These are phyloP conservation scores for Epicoccum nigrum DNA, from an alignment of 2,329 filamentous ascomycete species.

Conservation along the genomic window DNA sequence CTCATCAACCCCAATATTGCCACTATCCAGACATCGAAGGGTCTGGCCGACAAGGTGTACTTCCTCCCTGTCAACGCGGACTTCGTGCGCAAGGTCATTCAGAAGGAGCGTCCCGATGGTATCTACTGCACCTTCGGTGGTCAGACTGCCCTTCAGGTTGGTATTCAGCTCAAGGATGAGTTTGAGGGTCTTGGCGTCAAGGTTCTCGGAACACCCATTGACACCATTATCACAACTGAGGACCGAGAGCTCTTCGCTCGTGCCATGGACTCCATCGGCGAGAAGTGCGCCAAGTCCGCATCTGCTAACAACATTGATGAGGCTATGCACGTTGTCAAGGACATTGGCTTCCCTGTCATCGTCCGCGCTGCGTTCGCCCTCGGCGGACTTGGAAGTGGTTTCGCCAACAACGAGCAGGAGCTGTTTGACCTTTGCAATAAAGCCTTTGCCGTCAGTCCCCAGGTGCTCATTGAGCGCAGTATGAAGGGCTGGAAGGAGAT, in stretches of 20 bases:
- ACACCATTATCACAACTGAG: slow-evolving; percentile 98
- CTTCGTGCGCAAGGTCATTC: slow-evolving; percentile 96
- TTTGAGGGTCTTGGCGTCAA: slow-evolving; percentile 91
- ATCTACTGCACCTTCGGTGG: slow-evolving; percentile 99
- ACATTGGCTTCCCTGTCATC: slow-evolving; percentile 96
- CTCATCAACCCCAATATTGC: slow-evolving; percentile 99
- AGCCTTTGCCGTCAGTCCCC: slow-evolving; percentile 91
- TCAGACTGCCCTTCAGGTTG: slow-evolving; percentile 94
- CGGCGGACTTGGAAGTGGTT: slow-evolving; percentile 92
- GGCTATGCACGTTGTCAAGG: slow-evolving; percentile 83
- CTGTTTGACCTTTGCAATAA: slow-evolving; percentile 89
- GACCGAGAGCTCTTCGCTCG: slow-evolving; percentile 96
- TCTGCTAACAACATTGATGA: slow-evolving; percentile 89
- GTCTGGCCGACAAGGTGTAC: slow-evolving; percentile 97
- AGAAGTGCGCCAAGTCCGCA: slow-evolving; percentile 97
- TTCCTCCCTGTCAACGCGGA: slow-evolving; percentile 97
- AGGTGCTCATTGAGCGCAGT: slow-evolving; percentile 94
- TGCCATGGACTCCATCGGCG: slow-evolving; percentile 97
- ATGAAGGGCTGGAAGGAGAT: slow-evolving; percentile 99
- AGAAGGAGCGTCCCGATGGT: slow-evolving; percentile 90
- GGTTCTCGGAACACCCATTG: slow-evolving; percentile 94
- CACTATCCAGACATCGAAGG: slow-evolving; percentile 98
- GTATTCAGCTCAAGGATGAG: slow-evolving; percentile 96
- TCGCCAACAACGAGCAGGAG: slow-evolving; percentile 85
- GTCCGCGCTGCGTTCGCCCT: slow-evolving; percentile 95